A percentile compares a stretch with the other conserved stretches of the same genome.
Evolutionary conservation across 148 eudicot genomes (phyloP).

Genomic region (Silene latifolia): DNA sequence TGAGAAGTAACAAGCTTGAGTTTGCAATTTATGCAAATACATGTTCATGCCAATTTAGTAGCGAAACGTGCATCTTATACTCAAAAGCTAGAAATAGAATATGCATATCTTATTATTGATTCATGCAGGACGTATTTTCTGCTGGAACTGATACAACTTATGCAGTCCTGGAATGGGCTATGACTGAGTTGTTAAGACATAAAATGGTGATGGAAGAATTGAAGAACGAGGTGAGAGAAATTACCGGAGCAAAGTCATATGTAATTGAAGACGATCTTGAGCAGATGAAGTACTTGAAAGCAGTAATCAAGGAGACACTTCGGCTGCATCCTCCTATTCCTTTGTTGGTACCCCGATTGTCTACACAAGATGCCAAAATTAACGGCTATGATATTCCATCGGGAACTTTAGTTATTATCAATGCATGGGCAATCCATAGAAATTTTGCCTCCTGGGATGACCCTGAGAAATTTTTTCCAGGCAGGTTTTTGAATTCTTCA

Average conservation of each 20-base stretch:
- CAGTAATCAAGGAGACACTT: conserved; percentile 37
- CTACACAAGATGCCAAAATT: conserved; percentile 25
- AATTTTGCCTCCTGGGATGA: conserved; percentile 32
- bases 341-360: conserved; percentile 24
- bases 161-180: conserved; percentile 51
- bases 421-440: conserved; percentile 39
- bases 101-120: not conserved
- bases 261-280: conserved; percentile 32
- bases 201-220: conserved; percentile 43
- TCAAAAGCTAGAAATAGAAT: not conserved
- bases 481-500: conserved; percentile 29
- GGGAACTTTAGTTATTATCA: conserved; percentile 23
- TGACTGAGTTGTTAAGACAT: conserved; percentile 62
- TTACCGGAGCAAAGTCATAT: conserved; percentile 13
- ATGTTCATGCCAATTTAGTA: not conserved
- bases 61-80: not conserved
- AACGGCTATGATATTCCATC: conserved; percentile 28
- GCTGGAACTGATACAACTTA: conserved; percentile 66
- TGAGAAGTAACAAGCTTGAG: not conserved
- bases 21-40: not conserved
- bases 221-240: conserved; percentile 27
- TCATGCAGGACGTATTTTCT: conserved; percentile 41
- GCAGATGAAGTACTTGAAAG: conserved; percentile 33
- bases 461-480: conserved; percentile 32
- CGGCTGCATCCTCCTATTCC: conserved; percentile 35